Base-by-base conservation (phyloP, 1,139 yeast genomes). In the Meyerozyma sp. region DNA sequence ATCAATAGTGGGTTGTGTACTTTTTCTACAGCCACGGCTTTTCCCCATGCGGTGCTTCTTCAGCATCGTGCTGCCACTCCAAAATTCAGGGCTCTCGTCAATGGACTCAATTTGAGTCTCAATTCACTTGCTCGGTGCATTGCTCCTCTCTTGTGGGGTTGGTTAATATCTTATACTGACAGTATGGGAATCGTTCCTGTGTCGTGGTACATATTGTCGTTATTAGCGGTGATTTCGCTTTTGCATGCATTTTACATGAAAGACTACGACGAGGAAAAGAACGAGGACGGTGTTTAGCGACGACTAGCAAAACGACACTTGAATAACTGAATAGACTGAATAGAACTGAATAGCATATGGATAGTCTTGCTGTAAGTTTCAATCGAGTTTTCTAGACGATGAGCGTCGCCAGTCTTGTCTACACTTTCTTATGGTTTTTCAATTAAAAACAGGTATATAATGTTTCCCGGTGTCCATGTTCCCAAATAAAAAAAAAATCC, bases 121-220 rank as follows among this genome's bases (percentile, higher is more conserved):
- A 65, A 75, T 18, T 73, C 86, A 1, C 61, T 75, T 35, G 82
- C 85, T 0, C 60, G 87, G 48, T 81, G 77, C 44, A 39, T 77
- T 1, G 86, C 82, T 3, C 88, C 88, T 0, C 58, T 80, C 14
- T 35, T 68, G 2, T 80, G 84, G 82, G 87, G 87, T 9, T 63
- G 61, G 42, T 52, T 81, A 36, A 79, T 81, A 74, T 66, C 82
- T 2, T 63, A 63, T 49, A 71, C 74, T 23, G 76, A 77, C 49
- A 57, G 55, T n/a, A 51, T 59, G 28, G 64, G 68, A 9, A 57
- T 68, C 37, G 79, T 73, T 0, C 76, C 78, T 61, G 47, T 78
- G 6, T 73, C 82, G 0, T 81, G 84, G 84, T 69, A 69, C 59
- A 44, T 65, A 2, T 57, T 75, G 44, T 62, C 75, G 40, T 41